Base-by-base conservation (phyloP, 148 eudicot genomes). In the Nyssa sinensis region DNA sequence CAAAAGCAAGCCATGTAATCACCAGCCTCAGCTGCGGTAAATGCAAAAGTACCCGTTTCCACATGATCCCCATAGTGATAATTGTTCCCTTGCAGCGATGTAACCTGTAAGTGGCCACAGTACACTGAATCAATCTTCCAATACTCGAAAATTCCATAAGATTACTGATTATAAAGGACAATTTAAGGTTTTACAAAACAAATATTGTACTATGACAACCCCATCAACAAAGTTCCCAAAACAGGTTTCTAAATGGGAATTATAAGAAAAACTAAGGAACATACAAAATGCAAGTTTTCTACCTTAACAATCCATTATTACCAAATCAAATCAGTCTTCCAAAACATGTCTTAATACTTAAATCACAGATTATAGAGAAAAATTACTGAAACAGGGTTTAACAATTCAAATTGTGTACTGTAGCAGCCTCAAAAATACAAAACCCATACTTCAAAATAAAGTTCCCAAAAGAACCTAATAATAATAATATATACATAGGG, bases 1-100 rank as follows among this genome's bases (percentile, higher is more conserved):
- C 86, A 85, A 75, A 91, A 93, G 73, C 93, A 93, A 34, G 84
- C 81, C 85, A 79, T 80, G 53, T 91, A 93, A 78, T 93, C 93
- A 17, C 93, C 98, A 1, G 83, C 76, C 64, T 93, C 92, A 0
- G 76, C 70, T 4, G 93, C 81, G 1, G 89, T 86, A 75, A 89
- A 91, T 5, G 92, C 91, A 81, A 87, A 93, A 0, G 62, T 81
- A 47, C 93, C 98, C 3, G 75, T 65, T 13, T 78, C 87, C 57
- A 85, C 89, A 62, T 59, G 66, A 8, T 89, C 93, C 7, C 79
- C 81, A 28, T 82, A 73, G 62, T 93, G 93, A 63, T 87, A 81
- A 62, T 71, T 81, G 79, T 84, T 79, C 29, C 94, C 94, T 16
- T 77, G 35, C 7, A 89, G 83, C 3, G 92, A 85, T 8, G 91